phyloP scores from a whole-genome alignment of 306 rosid species.

The Morella rubra region DNA sequence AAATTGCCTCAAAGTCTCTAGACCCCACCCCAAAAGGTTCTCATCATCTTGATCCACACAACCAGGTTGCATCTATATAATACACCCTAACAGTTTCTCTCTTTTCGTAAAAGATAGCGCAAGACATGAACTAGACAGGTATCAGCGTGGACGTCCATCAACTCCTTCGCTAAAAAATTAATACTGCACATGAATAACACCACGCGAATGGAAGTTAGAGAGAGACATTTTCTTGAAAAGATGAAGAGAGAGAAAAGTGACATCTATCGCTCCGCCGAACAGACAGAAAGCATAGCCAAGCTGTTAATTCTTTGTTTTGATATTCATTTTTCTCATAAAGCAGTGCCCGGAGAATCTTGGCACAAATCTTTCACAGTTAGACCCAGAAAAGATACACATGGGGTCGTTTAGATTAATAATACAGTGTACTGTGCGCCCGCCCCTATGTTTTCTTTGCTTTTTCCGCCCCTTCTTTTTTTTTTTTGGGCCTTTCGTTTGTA shows the following conservation, averaged over 20 bases:
- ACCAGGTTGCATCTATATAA: constrained; percentile 13
- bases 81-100: neutral
- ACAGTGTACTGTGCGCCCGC: neutral
- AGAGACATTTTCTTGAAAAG: too few relatives aligned
- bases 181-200: neutral
- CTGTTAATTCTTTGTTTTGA: constrained; percentile 51
- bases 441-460: neutral
- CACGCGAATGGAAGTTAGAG: constrained; percentile 1
- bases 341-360: constrained; percentile 67
- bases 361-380: constrained; percentile 68
- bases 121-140: constrained; percentile 32
- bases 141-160: constrained; percentile 28
- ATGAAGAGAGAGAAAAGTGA: constrained; percentile 10
- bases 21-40: constrained; percentile 15
- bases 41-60: constrained; percentile 22
- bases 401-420: constrained; percentile 28
- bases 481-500: neutral
- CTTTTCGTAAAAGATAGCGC: constrained; percentile 23
- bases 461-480: neutral
- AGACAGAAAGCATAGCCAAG: constrained; percentile 47
- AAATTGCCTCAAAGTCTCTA: neutral
- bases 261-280: constrained; percentile 35
- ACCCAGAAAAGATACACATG: constrained; percentile 40
- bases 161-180: neutral
- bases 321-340: constrained; percentile 56